Conservation (phyloP, 1,139 yeast species). For the Starmera stellimalicola region DNA sequence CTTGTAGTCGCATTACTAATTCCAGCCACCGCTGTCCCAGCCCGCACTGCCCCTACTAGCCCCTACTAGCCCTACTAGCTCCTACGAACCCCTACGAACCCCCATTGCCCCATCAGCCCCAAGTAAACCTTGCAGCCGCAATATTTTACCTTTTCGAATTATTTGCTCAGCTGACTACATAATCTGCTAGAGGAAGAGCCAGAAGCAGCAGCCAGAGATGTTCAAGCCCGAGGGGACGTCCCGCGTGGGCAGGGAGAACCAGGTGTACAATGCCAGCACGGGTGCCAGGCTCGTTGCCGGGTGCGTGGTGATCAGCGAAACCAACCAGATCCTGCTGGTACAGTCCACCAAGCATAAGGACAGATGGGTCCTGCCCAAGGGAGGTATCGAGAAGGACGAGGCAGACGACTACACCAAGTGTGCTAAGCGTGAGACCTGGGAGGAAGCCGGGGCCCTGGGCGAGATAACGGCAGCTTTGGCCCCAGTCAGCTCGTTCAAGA, state of each 20-base stretch:
- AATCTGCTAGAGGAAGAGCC: no score
- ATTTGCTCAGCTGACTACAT: no score
- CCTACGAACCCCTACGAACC: no score
- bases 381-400: conserved; percentile 90
- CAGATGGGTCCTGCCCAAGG: conserved; percentile 89
- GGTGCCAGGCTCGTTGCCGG: conserved; percentile 90
- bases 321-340: conserved; percentile 62
- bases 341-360: conserved; percentile 58
- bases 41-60: no score
- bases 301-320: conserved; percentile 61
- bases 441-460: conserved; percentile 89
- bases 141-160: no score
- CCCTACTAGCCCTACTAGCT: no score
- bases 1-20: no score
- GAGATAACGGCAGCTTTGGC: conserved; percentile 46
- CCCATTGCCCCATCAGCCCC: no score
- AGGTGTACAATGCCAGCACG: conserved; percentile 36
- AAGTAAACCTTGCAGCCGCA: no score
- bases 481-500: conserved; percentile 41
- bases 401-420: conserved; percentile 26
- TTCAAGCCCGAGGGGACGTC: conserved; percentile 7
- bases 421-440: conserved; percentile 79
- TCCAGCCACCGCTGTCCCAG: no score
- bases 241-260: conserved; percentile 16
- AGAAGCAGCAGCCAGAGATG: no score